These are phyloP conservation scores for Solidago caesia DNA, from an alignment of 129 eudicot species.

Conservation along the genomic window DNA sequence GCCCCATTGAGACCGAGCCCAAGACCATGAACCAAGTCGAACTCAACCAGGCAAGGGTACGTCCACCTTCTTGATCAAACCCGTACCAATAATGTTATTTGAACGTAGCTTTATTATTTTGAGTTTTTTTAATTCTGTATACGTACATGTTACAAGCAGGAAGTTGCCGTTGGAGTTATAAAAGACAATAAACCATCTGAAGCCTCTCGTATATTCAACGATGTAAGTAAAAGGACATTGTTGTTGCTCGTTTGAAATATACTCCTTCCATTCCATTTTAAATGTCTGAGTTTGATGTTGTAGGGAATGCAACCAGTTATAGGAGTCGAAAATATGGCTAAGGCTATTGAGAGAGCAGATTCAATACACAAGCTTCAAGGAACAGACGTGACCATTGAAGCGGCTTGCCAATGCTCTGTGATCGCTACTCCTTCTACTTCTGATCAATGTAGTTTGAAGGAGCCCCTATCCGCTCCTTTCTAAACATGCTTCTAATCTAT, in stretches of 20 bases:
- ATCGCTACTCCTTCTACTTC: slow-evolving; percentile 38
- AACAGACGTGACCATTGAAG: slow-evolving; percentile 4
- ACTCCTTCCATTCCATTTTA: no score
- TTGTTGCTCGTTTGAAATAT: not conserved
- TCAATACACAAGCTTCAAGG: slow-evolving; percentile 20
- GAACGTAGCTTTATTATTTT: not conserved
- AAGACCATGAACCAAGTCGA: slow-evolving; percentile 63
- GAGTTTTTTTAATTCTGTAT: not conserved
- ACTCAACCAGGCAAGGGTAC: slow-evolving; percentile 68
- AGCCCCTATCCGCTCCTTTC: slow-evolving; percentile 71
- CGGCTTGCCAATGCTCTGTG: slow-evolving; percentile 45
- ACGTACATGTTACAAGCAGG: no score
- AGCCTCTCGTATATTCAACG: slow-evolving; percentile 41
- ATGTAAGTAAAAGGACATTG: slow-evolving; percentile 34
- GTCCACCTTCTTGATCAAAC: not conserved
- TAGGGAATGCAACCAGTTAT: slow-evolving; percentile 44
- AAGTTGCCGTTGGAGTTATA: slow-evolving; percentile 62
- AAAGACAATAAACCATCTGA: slow-evolving; percentile 47
- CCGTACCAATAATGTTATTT: not conserved
- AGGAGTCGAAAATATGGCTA: slow-evolving; percentile 25
- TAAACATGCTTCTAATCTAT: slow-evolving; percentile 2
- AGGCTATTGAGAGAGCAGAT: slow-evolving; percentile 31
- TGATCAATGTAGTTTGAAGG: slow-evolving; percentile 41
- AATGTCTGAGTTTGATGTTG: no score
- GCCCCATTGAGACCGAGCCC: slow-evolving; percentile 80